These are phyloP conservation scores for Xylaria grammica DNA, from an alignment of 495 filamentous ascomycete species.

Conservation along the genomic window DNA sequence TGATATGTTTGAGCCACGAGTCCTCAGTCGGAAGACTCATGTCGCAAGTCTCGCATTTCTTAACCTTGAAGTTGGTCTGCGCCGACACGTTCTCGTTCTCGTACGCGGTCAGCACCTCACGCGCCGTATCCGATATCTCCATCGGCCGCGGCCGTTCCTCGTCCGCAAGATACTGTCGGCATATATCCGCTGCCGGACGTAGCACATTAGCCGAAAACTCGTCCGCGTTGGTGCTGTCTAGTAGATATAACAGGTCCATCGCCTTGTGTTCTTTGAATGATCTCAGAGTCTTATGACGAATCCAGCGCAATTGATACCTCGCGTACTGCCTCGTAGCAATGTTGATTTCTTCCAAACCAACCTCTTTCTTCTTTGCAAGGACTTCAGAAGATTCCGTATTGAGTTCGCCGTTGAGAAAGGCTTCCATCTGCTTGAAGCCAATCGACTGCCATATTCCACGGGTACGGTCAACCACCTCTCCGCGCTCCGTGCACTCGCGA, in stretches of 20 bases:
- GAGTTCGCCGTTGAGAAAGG: conserved; percentile 64
- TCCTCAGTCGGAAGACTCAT: conserved; percentile 71
- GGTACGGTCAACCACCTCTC: conserved; percentile 65
- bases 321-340: conserved; percentile 87
- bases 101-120: conserved; percentile 58
- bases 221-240: conserved; percentile 71
- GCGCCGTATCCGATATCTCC: conserved; percentile 64
- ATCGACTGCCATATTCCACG: conserved; percentile 95
- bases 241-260: conserved; percentile 66
- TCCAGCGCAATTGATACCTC: conserved; percentile 81
- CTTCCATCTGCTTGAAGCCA: conserved; percentile 87
- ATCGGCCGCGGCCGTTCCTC: conserved; percentile 63
- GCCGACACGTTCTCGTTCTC: conserved; percentile 53
- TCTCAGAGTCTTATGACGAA: conserved; percentile 76
- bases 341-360: conserved; percentile 62
- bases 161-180: conserved; percentile 61
- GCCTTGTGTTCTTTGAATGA: conserved; percentile 60
- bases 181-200: conserved; percentile 65
- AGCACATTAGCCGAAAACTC: conserved; percentile 65
- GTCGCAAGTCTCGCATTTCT: conserved; percentile 72
- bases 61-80: conserved; percentile 55
- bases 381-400: conserved; percentile 38
- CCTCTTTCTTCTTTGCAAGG: conserved; percentile 44
- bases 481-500: conserved; percentile 49
- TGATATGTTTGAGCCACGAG: conserved; percentile 78